Evolutionary conservation across 805 yeast species (phyloP).

Genomic region (Pichia exigua): DNA sequence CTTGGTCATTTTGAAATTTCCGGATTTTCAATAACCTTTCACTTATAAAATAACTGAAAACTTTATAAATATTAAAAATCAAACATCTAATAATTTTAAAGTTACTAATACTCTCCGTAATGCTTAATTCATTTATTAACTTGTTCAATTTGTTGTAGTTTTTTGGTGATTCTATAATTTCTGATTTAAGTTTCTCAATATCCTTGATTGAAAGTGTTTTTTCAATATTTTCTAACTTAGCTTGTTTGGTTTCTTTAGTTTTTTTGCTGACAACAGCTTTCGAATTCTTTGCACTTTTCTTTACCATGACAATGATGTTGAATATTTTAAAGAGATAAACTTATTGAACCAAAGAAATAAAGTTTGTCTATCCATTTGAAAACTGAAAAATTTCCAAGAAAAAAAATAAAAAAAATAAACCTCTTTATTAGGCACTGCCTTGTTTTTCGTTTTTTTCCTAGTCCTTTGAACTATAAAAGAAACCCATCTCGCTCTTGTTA

Average conservation of each 20-base stretch:
- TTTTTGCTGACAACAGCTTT: not conserved
- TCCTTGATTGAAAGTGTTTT: conserved; percentile 13
- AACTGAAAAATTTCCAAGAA: not conserved
- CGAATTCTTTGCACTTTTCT: not conserved
- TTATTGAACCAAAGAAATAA: not conserved
- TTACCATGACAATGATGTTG: not conserved
- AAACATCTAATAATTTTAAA: conserved; percentile 29
- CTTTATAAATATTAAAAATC: conserved; percentile 34
- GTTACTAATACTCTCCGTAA: conserved; percentile 21
- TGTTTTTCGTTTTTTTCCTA: not conserved
- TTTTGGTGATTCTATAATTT: conserved; percentile 37
- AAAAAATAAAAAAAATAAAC: conserved; percentile 3
- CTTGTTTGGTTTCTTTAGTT: not conserved
- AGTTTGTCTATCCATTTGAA: too few relatives aligned
- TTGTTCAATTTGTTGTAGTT: conserved; percentile 47
- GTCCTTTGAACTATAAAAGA: conserved; percentile 2
- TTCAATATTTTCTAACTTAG: not conserved
- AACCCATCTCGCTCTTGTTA: not conserved
- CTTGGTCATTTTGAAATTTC: conserved; percentile 32
- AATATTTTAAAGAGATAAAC: not conserved
- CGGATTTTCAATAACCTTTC: conserved; percentile 33
- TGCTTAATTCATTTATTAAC: conserved; percentile 35
- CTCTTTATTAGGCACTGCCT: conserved; percentile 10
- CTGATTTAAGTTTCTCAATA: conserved; percentile 20
- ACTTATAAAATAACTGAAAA: conserved; percentile 42